Base-by-base conservation (phyloP, 345 rosid genomes). In the Gossypium sturtianum region DNA sequence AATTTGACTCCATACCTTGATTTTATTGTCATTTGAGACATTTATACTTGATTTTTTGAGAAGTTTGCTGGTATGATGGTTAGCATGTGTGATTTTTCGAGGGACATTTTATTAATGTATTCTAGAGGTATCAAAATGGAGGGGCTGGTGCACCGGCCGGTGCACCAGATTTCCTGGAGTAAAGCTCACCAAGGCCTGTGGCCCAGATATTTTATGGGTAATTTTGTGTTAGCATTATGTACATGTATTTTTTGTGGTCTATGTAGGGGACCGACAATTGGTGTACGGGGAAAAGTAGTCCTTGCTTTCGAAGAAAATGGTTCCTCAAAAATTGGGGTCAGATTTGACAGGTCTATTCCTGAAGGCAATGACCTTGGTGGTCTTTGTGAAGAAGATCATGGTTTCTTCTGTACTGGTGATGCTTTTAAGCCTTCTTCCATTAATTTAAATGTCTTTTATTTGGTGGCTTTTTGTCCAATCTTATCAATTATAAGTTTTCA, bases 311-410 rank as follows among this genome's bases (percentile, higher is more conserved):
- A 93, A 89, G 94, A 88, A 76, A 95, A 93, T 72, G 87, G 85
- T 74, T 82, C 86, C 76, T 94, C 98, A 47, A 95, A 95, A 81
- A 78, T 95, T 66, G 98, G 99, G 56, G 92, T 95, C 76, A 93
- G 98, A 80, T 96, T 96, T 77, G 99, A 96, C 83, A 91, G 76
- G 76, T 71, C 92, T 64, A 86, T 96, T 52, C 87, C 84, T 16
- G 98, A 91, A 77, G 99, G 99, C 88, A 93, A 84, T 77, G 91
- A 90, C 82, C 97, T 96, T 69, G 99, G 98, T 76, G 99, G 97
- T 58, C 88, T 62, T 61, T 96, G 99, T 79, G 97, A 96, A 81
- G 93, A 85, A 77, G 97, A 87, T 71, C 94, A 79, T 64, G 98
- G 99, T 23, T 96, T 93, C 79, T 96, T 93, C 74, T 96, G 98